Evolutionary conservation across 768 basidiomycete genomes (phyloP).

Genomic region (Flagelloscypha sp.): DNA sequence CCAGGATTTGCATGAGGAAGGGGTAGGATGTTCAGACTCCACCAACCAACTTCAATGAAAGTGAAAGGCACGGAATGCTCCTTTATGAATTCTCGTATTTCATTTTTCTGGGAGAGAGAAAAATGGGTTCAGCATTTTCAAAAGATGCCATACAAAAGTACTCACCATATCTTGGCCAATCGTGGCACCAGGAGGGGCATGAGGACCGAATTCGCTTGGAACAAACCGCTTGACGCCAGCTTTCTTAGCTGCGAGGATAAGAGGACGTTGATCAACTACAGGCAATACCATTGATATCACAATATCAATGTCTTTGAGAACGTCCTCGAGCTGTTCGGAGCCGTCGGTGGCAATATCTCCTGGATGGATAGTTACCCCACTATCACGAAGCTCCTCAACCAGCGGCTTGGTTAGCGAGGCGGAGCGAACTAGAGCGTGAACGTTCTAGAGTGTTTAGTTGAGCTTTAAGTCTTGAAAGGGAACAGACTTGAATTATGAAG

Average conservation of each 20-base stretch:
- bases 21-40: conserved; percentile 18
- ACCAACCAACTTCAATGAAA: conserved; percentile 24
- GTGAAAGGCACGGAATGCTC: conserved; percentile 18
- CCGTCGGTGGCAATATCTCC: too few species aligned
- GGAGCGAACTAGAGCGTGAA: conserved; percentile 11
- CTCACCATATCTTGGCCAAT: conserved; percentile 8
- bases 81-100: conserved; percentile 17
- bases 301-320: conserved; percentile 11
- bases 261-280: conserved; percentile 8
- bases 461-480: neutral
- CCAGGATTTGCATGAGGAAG: too few species aligned
- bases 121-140: neutral
- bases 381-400: conserved; percentile 5
- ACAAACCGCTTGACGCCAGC: conserved; percentile 15
- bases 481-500: too few species aligned
- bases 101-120: conserved; percentile 21
- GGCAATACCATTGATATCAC: conserved; percentile 10
- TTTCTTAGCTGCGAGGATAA: conserved; percentile 14
- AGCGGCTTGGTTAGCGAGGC: conserved; percentile 11
- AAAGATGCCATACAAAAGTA: neutral
- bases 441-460: conserved; percentile 2
- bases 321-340: conserved; percentile 9
- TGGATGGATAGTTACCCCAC: conserved; percentile 15
- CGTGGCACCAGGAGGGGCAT: conserved; percentile 8
- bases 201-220: conserved; percentile 17